These are phyloP conservation scores for Lepidium sativum DNA, from an alignment of 345 rosid species.

Conservation along the genomic window DNA sequence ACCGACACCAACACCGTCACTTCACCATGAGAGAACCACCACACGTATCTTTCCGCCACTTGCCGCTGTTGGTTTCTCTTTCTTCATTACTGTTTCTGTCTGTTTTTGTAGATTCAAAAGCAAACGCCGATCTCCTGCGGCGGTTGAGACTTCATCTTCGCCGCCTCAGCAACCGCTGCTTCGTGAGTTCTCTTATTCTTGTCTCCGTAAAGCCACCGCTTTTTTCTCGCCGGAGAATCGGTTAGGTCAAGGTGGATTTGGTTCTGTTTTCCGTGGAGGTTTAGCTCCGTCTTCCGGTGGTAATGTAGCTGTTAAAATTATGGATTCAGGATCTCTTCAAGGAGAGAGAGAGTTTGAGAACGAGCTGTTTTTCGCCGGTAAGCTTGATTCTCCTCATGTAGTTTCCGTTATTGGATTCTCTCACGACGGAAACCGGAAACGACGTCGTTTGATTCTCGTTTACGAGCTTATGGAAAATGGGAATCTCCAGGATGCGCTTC, in stretches of 20 bases:
- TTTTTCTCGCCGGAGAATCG: constrained; percentile 45
- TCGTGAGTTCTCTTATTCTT: constrained; percentile 45
- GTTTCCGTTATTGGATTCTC: constrained; percentile 79
- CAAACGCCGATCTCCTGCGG: constrained; percentile 30
- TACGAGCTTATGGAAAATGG: constrained; percentile 87
- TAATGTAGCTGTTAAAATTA: constrained; percentile 71
- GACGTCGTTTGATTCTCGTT: constrained; percentile 51
- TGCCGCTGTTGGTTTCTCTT: constrained; percentile 33
- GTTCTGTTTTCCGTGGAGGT: constrained; percentile 69
- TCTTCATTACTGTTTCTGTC: constrained; percentile 34
- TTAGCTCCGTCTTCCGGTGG: constrained; percentile 25
- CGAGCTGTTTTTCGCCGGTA: constrained; percentile 79
- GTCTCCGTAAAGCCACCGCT: constrained; percentile 51
- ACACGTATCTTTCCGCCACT: constrained; percentile 26
- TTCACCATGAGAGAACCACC: too few relatives aligned
- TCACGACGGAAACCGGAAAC: constrained; percentile 42
- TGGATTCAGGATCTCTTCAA: constrained; percentile 90
- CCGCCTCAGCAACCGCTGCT: constrained; percentile 43
- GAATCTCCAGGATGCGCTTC: constrained; percentile 77
- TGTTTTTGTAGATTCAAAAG: constrained; percentile 51
- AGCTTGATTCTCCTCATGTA: constrained; percentile 46
- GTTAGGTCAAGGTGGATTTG: constrained; percentile 76
- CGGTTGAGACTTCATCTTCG: constrained; percentile 13
- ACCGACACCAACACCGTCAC: background rate
- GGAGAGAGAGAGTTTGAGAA: constrained; percentile 94